Percentiles rank a stretch among this genome's conserved stretches.
Evolutionary conservation across 495 filamentous ascomycete genomes (phyloP).

Genomic region (Penicillium goetzii): DNA sequence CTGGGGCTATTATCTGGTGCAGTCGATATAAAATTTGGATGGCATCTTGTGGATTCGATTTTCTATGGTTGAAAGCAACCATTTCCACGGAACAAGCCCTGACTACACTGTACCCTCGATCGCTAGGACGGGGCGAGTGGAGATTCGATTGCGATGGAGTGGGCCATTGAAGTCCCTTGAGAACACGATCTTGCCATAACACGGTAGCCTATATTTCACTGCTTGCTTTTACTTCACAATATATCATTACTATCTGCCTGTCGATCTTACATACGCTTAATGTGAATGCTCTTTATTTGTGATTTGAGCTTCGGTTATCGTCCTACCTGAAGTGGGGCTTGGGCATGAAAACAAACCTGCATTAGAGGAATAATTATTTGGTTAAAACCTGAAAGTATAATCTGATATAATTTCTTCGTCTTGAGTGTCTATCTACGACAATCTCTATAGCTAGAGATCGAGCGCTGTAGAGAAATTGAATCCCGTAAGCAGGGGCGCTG

Average conservation of each 20-base stretch:
- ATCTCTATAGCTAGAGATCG: neutral
- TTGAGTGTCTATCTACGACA: neutral
- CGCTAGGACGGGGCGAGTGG: neutral
- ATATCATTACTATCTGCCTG: neutral
- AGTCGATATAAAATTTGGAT: neutral
- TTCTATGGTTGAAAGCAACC: neutral
- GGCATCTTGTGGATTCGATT: neutral
- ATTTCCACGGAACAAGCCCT: neutral
- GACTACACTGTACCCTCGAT: neutral
- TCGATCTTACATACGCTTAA: neutral
- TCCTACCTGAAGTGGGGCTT: neutral
- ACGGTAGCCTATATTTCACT: neutral
- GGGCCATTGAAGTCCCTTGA: slow-evolving; percentile 1
- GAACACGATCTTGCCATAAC: neutral
- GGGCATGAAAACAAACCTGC: neutral
- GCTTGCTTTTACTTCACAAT: neutral
- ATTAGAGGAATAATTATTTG: neutral
- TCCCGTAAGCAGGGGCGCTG: slow-evolving; percentile 19
- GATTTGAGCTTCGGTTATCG: neutral
- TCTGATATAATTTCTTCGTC: neutral
- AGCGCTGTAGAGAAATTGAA: neutral
- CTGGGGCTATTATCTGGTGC: neutral
- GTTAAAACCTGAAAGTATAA: neutral
- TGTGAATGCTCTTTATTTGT: neutral
- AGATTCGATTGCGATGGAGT: slow-evolving; percentile 1